phyloP scores from a whole-genome alignment of 140 eudicot species.

The Oenanthe javanica region DNA sequence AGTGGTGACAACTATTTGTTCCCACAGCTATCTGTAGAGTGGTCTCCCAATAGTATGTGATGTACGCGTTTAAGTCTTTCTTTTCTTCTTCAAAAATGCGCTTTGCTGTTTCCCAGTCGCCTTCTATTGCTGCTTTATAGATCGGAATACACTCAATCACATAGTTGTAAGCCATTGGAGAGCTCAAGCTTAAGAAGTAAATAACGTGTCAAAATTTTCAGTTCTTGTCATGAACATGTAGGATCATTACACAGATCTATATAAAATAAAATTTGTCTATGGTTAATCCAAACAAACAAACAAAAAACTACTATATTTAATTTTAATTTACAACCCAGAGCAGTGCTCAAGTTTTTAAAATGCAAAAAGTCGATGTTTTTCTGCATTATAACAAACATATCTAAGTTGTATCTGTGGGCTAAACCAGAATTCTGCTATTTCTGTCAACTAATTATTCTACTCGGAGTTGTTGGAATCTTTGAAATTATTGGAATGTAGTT shows the following conservation, averaged over 20 bases:
- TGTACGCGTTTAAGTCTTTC: constrained; percentile 19
- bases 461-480: too few relatives aligned
- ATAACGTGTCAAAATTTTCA: too few relatives aligned
- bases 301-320: not conserved
- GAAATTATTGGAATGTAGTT: too few relatives aligned
- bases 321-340: not conserved
- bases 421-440: too few relatives aligned
- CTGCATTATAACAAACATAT: too few relatives aligned
- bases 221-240: not conserved
- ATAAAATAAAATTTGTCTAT: not conserved
- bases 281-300: not conserved
- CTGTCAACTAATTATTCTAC: too few relatives aligned
- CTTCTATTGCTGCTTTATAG: constrained; percentile 28
- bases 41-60: constrained; percentile 26
- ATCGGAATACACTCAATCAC: constrained; percentile 20
- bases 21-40: constrained; percentile 29
- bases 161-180: not conserved
- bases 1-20: constrained; percentile 27
- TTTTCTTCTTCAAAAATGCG: constrained; percentile 12
- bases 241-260: not conserved
- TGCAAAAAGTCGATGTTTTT: too few relatives aligned
- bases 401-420: too few relatives aligned
- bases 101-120: constrained; percentile 22
- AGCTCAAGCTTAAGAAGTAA: not conserved
- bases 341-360: not conserved